These are phyloP conservation scores for Crithidia expoeki DNA, from an alignment of 208 protist genomes.

Conservation along the genomic window DNA sequence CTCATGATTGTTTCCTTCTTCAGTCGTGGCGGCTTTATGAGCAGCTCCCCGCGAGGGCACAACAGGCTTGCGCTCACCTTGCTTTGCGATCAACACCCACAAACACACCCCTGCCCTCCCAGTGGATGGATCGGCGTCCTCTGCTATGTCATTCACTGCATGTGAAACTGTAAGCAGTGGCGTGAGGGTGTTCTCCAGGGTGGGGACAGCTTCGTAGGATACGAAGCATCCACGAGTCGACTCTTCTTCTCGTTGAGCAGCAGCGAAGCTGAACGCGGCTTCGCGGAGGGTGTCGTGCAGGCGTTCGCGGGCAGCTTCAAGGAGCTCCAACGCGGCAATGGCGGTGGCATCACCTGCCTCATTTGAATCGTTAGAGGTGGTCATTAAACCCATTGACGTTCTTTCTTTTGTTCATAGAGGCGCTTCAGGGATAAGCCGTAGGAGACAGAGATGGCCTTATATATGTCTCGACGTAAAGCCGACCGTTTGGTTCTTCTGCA, in stretches of 20 bases:
- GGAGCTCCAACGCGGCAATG: constrained; percentile 33
- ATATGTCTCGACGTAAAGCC: no score
- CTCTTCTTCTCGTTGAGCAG: constrained; percentile 57
- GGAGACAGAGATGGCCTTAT: no score
- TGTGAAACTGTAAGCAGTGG: constrained; percentile 31
- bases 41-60: not conserved
- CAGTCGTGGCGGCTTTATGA: not conserved
- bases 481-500: no score
- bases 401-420: no score
- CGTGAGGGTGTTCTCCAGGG: constrained; percentile 20
- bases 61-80: not conserved
- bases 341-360: constrained; percentile 16
- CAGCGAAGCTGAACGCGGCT: constrained; percentile 55
- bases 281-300: constrained; percentile 61
- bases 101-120: not conserved
- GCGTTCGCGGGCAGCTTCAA: constrained; percentile 41
- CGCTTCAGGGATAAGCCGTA: no score
- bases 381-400: not conserved
- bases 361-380: not conserved
- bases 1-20: not conserved
- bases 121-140: not conserved
- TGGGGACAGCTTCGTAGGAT: constrained; percentile 54
- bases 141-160: not conserved
- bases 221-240: constrained; percentile 48
- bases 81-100: constrained; percentile 1